Evolutionary conservation across 2,329 filamentous ascomycete genomes (phyloP).

Genomic region (Aspergillus sp.): DNA sequence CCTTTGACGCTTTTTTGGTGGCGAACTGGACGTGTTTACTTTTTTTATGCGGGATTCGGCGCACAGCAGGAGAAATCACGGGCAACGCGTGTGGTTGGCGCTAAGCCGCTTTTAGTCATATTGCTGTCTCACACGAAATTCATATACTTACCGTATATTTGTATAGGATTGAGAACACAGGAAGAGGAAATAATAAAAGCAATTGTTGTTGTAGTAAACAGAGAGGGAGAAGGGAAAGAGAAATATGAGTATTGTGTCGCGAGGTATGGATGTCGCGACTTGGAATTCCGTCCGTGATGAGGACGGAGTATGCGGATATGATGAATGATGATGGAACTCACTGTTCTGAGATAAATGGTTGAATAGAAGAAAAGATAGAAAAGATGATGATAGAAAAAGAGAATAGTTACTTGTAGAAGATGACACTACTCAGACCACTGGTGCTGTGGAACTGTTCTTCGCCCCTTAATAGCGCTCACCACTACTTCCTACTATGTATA

Average conservation of each 20-base stretch:
- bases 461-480: too few species aligned
- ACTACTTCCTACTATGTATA: too few species aligned
- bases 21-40: constrained; percentile 5
- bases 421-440: too few species aligned
- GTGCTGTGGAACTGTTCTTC: too few species aligned
- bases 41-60: constrained; percentile 3
- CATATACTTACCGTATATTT: background rate
- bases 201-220: background rate
- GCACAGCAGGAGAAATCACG: constrained; percentile 6
- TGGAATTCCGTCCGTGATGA: background rate
- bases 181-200: background rate
- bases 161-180: background rate
- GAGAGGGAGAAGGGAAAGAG: background rate
- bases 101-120: constrained; percentile 25
- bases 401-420: too few species aligned
- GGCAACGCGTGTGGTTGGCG: constrained; percentile 15
- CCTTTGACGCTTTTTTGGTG: background rate
- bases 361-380: too few species aligned
- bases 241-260: background rate
- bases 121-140: constrained; percentile 7
- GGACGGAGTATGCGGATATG: background rate
- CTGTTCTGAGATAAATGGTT: background rate
- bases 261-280: too few species aligned
- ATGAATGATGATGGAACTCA: background rate
- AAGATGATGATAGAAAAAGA: too few species aligned